Percentiles rank a stretch among this genome's conserved stretches.
Conservation (phyloP, 139 green algal species). For the Closterium sp. region DNA sequence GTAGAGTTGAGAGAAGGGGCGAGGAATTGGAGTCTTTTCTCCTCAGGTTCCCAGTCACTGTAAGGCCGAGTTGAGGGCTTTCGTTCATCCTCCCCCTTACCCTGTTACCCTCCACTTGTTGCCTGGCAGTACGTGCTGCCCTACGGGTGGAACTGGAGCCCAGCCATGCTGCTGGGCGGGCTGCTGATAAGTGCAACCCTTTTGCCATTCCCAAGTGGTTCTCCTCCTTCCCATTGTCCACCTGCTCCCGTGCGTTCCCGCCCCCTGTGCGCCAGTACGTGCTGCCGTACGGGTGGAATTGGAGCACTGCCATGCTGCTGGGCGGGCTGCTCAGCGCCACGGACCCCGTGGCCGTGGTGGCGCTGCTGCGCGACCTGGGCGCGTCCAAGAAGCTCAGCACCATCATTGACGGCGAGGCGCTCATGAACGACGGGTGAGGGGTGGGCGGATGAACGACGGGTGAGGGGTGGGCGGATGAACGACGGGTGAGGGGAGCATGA, state of each 20-base stretch:
- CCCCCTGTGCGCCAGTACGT: conserved; percentile 12
- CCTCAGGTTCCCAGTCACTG: neutral
- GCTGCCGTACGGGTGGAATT: conserved; percentile 40
- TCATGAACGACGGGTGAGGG: conserved; percentile 77
- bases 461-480: neutral
- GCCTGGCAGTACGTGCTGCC: conserved; percentile 30
- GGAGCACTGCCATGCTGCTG: conserved; percentile 44
- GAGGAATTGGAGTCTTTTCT: neutral
- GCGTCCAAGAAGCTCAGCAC: conserved; percentile 59
- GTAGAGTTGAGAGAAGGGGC: neutral
- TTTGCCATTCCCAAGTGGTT: too few species aligned
- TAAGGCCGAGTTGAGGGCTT: neutral
- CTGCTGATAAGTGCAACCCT: conserved; percentile 67
- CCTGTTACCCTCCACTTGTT: too few species aligned
- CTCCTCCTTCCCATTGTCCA: too few species aligned
- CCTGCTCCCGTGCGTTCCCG: too few species aligned
- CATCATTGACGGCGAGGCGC: conserved; percentile 71
- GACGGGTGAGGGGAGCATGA: neutral
- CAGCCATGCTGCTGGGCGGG: conserved; percentile 53
- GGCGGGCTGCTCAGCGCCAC: conserved; percentile 68
- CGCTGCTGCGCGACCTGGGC: conserved; percentile 66
- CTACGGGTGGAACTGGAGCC: conserved; percentile 33
- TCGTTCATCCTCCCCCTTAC: neutral
- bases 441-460: conserved; percentile 8
- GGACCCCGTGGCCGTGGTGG: conserved; percentile 75